Evolutionary conservation across 257 asterid species (phyloP).

Genomic region (Osmanthus fragrans): DNA sequence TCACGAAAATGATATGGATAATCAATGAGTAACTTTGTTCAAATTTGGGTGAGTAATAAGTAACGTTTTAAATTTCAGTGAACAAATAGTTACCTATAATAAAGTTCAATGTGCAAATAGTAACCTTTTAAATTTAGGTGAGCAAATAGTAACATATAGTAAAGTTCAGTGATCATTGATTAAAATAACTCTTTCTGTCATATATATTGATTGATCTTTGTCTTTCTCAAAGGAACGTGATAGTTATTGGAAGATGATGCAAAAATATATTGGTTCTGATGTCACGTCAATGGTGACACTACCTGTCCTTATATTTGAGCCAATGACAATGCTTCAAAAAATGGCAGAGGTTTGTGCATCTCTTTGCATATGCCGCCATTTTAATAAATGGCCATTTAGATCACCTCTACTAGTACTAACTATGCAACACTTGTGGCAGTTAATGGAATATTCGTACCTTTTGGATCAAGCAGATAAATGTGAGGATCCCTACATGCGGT

Average conservation of each 20-base stretch:
- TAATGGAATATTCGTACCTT: constrained; percentile 92
- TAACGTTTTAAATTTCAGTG: too few relatives aligned
- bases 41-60: too few relatives aligned
- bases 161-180: too few relatives aligned
- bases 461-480: constrained; percentile 92
- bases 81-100: too few relatives aligned
- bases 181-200: too few relatives aligned
- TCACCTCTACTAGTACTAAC: constrained; percentile 17
- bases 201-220: constrained; percentile 27
- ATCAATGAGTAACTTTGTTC: too few relatives aligned
- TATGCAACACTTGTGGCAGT: constrained; percentile 46
- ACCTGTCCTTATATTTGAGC: constrained; percentile 97
- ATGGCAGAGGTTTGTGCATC: constrained; percentile 88
- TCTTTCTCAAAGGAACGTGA: constrained; percentile 74
- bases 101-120: too few relatives aligned
- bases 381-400: constrained; percentile 2
- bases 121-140: too few relatives aligned
- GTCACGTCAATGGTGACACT: constrained; percentile 97
- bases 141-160: too few relatives aligned
- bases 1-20: too few relatives aligned
- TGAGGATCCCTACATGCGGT: constrained; percentile 90
- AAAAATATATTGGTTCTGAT: constrained; percentile 90
- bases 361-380: constrained; percentile 20
- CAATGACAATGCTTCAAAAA: constrained; percentile 98
- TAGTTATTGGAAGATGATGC: constrained; percentile 98